Percentiles rank a stretch among this genome's conserved stretches.
Conservation (phyloP, 495 filamentous ascomycete species). For the Lichina pygmaea region DNA sequence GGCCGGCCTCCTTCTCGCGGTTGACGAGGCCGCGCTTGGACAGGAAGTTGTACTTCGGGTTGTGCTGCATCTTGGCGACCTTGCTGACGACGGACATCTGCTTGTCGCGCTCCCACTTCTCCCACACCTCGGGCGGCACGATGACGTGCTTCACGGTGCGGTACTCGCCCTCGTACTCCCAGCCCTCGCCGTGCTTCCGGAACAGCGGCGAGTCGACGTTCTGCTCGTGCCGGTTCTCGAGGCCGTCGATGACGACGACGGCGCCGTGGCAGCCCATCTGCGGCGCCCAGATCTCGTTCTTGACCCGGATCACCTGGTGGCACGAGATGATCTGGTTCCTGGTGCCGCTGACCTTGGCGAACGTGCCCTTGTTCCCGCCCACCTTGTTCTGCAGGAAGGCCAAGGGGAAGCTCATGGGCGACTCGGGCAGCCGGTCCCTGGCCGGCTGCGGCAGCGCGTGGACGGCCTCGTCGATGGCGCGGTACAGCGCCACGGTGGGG, state of each 20-base stretch:
- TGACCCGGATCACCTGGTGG: neutral
- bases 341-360: neutral
- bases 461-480: neutral
- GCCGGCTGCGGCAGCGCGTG: neutral
- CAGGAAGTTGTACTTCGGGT: neutral
- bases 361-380: neutral
- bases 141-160: neutral
- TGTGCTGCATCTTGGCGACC: neutral
- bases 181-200: neutral
- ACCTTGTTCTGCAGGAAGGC: neutral
- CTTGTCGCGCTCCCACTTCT: neutral
- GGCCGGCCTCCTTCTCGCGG: neutral
- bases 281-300: neutral
- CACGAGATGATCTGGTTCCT: neutral
- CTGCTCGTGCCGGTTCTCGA: neutral
- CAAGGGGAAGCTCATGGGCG: neutral
- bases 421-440: neutral
- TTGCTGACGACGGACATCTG: neutral
- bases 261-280: neutral
- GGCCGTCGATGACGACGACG: neutral
- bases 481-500: neutral
- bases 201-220: neutral
- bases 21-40: neutral
- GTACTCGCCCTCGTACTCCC: conserved; percentile 2
- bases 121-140: neutral